Evolutionary conservation across 805 yeast species (phyloP), one percentile per base, ranked within the genome.

Genomic region (Naumovozyma castellii): DNA sequence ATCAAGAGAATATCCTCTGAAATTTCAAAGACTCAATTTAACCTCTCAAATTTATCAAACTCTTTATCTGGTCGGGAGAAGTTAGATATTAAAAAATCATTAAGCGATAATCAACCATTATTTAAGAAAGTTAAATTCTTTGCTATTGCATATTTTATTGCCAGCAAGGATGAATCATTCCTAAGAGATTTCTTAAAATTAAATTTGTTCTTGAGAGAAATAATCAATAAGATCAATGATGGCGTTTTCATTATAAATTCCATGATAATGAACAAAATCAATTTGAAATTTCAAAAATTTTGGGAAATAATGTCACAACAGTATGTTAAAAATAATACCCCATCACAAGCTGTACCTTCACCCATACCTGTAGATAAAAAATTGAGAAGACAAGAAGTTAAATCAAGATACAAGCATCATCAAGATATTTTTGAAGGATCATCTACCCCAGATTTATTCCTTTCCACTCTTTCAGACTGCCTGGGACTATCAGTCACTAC

Each of bases 111-210:
- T 43, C 50, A 49, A 33, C 79, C 74, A 49, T 69, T 80, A 48
- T 75, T 72, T 56, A 68, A 75, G 30, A 69, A 78, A 43, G 78
- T 80, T 15, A 92, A 84, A 52, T 78, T 78, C 42, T 66, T 85
- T 25, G 74, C 82, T 30, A 84, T 88, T 20, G 76, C 82, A 51
- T 83, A 81, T 53, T 84, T 73, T 54, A 70, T 80, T 45, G 66
- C 83, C 44, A 80, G 92, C 1, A 75, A 78, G 50, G 81, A 80
- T 55, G 70, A 68, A 30, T 83, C 77, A 37, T 87, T 84, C 5
- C 80, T 94, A 0, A 76, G 74, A 51, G 72, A 82, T 45, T 69
- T 85, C 45, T 69, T 85, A 43, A 86, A 81, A 53, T 75, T 82
- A 70, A 80, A 83, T 59, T 69, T 75, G 46, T 78, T 84, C 80